Base-by-base conservation (phyloP, 2,329 filamentous ascomycete genomes). In the Aspergillus luchuensis region DNA sequence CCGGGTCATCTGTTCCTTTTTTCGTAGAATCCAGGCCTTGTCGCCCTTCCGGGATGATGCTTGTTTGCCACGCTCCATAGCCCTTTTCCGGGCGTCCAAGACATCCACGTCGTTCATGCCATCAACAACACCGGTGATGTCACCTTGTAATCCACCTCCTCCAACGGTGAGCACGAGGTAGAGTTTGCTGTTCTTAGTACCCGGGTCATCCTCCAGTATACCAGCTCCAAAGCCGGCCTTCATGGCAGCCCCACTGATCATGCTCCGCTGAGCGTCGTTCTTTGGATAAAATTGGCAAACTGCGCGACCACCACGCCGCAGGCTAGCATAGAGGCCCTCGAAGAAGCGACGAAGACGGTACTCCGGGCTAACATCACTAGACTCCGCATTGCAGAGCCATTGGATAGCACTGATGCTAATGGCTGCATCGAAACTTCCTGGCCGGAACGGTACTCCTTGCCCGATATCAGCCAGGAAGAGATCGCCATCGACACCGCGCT, bases 211-310 rank as follows among this genome's bases (percentile, higher is more conserved):
- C 77, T 98, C 94, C 51, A 99, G 81, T 36, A 99, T 85, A 79
- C 95, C 95, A 0, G 95, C 95, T 51, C 95, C 94, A 71, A 99
- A 99, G 0, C 95, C 95, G 1, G 95, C 95, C 72, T 91, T 92
- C 63, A 98, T 90, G 0, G 95, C 95, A 0, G 95, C 95, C 61
- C 86, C 85, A 55, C 89, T 91, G 67, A 99, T 96, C 93, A 99
- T 97, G 71, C 85, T 87, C 72, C 93, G 87, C 80, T 99, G 95
- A 64, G 86, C 83, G 68, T 96, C 90, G 75, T 99, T 98, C 80
- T 97, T 97, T 2, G 95, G 95, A 75, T 99, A 99, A 77, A 99
- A 99, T 72, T 99, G 95, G 74, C 93, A 97, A 13, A 98, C 94
- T 0, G 95, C 95, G 39, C 92, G 85, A 1, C 92, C 95, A 5